Conservation (phyloP, 768 basidiomycete genomes). For the Collybia sordida region DNA sequence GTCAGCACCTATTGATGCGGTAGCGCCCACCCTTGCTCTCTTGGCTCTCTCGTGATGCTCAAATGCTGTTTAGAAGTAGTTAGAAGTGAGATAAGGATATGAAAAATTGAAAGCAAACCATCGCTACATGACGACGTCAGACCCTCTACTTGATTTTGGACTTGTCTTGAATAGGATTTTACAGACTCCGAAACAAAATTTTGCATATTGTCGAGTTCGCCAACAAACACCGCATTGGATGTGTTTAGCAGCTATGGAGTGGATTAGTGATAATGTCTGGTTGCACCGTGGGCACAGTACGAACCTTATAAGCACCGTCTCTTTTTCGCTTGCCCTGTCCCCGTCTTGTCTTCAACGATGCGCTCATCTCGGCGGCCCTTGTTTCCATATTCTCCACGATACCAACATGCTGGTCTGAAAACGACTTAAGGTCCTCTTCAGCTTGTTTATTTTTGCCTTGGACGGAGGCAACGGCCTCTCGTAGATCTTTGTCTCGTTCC, state of each 20-base stretch:
- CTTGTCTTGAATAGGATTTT: constrained; percentile 47
- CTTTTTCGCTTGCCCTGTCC: constrained; percentile 53
- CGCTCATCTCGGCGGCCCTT: constrained; percentile 40
- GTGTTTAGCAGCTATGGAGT: constrained; percentile 38
- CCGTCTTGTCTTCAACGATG: constrained; percentile 41
- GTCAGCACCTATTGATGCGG: constrained; percentile 45
- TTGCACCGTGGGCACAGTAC: not conserved
- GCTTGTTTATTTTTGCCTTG: constrained; percentile 56
- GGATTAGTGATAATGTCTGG: constrained; percentile 2
- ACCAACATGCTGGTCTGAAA: constrained; percentile 48
- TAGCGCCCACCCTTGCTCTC: constrained; percentile 64
- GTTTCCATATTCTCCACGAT: constrained; percentile 39
- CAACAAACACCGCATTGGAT: constrained; percentile 38
- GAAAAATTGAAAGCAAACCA: constrained; percentile 30
- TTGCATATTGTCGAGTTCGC: constrained; percentile 45
- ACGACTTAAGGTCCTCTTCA: constrained; percentile 47
- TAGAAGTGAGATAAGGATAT: not conserved
- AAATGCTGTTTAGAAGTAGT: constrained; percentile 40
- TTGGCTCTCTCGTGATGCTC: constrained; percentile 64
- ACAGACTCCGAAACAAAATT: constrained; percentile 44
- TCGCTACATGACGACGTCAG: constrained; percentile 42
- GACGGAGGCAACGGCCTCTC: constrained; percentile 53
- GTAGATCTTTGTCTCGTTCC: constrained; percentile 65
- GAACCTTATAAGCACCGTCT: constrained; percentile 62
- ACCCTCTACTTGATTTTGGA: constrained; percentile 47